Percentiles rank a stretch among this genome's conserved stretches.
Conservation (phyloP, 257 asterid species). For the Solanum infundibuliforme region DNA sequence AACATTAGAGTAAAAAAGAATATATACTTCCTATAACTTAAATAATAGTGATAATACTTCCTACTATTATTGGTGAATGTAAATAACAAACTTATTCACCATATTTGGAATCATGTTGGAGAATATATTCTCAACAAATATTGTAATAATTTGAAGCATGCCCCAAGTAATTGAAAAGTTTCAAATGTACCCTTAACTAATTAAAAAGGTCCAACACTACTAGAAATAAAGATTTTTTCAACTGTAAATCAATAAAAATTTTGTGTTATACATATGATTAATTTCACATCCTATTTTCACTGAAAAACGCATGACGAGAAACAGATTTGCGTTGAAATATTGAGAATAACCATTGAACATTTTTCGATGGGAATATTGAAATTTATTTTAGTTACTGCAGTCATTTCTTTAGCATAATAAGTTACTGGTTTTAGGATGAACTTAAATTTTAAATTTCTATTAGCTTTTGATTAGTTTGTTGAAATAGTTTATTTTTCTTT, state of each 20-base stretch:
- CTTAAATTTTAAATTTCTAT: no score
- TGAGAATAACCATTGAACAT: no score
- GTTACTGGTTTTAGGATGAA: not conserved
- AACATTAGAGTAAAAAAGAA: not conserved
- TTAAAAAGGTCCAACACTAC: not conserved
- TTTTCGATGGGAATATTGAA: no score
- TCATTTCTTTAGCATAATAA: no score
- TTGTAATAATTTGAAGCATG: not conserved
- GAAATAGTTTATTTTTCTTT: no score
- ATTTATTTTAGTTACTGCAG: no score
- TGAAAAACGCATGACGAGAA: rapidly evolving
- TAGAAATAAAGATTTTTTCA: no score
- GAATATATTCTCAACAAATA: not conserved
- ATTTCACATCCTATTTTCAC: no score
- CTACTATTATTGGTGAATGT: not conserved
- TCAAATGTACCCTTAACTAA: not conserved
- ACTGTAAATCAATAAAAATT: rapidly evolving
- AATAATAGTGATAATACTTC: not conserved
- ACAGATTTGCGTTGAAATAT: no score
- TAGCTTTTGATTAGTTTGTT: no score
- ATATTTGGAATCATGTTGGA: not conserved
- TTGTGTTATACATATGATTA: no score
- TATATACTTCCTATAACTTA: not conserved
- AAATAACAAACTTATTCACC: not conserved
- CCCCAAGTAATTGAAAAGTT: not conserved